Evolutionary conservation across 345 rosid species (phyloP), one percentile per base, ranked within the genome.

Genomic region (Lepidium aucheri): DNA sequence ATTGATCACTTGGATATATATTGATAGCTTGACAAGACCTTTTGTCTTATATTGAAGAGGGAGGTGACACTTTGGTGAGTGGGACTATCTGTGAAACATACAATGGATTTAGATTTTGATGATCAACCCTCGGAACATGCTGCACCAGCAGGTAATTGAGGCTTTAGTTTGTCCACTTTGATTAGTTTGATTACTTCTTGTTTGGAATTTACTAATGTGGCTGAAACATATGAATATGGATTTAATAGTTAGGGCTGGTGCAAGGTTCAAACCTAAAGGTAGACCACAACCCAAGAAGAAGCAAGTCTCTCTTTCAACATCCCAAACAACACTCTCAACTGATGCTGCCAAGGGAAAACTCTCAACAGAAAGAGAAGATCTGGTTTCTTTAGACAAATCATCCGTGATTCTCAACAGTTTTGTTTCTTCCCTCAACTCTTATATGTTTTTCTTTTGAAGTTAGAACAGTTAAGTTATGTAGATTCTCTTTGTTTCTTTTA

Each of bases 211-310:
- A 14, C 10, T 70, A 7, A 32, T 62, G 51, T 39, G 63, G 49
- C 60, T 70, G n/a, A 53, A 24, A 33, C 30, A 15, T 60, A 1
- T 71, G 46, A 15, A 14, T 9, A 60, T 52, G 55, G 28, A 12
- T 22, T 24, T 26, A 43, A 43, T 65, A 75, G 78, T 65, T 26
- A 69, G 62, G 9, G 72, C 71, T 57, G 78, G 75, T 65, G 75
- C 72, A 16, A 75, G 53, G 75, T 75, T 69, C 59, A 69, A 63
- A 45, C 78, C 78, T 4, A 75, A 46, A 65, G 78, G 51, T 54
- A 75, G 64, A 60, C 75, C 72, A 42, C 63, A 46, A 18, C 75
- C 63, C 5, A 61, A 63, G 63, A 63, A 64, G 58, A 61, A 52
- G 14, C 62, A 49, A 68, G 72, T 47, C 49, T 42, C 71, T 65